Evolutionary conservation across 345 rosid species (phyloP).

Genomic region (Gossypium turneri): DNA sequence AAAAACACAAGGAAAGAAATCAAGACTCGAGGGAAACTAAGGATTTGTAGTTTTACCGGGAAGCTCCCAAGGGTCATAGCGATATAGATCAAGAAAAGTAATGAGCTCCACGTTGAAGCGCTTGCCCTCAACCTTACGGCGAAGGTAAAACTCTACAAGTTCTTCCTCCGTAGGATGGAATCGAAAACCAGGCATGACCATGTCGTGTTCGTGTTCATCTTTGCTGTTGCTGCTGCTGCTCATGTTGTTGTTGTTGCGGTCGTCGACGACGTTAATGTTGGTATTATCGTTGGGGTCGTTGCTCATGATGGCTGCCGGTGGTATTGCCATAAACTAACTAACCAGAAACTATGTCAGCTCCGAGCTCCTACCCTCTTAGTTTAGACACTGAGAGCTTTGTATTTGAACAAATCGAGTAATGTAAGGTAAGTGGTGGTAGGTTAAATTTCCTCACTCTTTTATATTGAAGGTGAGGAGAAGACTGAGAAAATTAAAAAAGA

Average conservation of each 20-base stretch:
- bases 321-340: slow-evolving; percentile 55
- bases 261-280: slow-evolving; percentile 18
- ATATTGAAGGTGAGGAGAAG: slow-evolving; percentile 11
- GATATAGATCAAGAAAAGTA: slow-evolving; percentile 97
- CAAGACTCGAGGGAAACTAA: neutral
- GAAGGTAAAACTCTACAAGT: slow-evolving; percentile 98
- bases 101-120: slow-evolving; percentile 97
- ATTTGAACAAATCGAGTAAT: slow-evolving; percentile 18
- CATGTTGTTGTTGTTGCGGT: slow-evolving; percentile 22
- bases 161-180: slow-evolving; percentile 99
- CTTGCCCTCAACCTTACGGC: slow-evolving; percentile 99
- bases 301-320: slow-evolving; percentile 56
- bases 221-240: slow-evolving; percentile 11
- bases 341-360: neutral
- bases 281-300: slow-evolving; percentile 25
- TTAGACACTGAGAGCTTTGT: slow-evolving; percentile 22
- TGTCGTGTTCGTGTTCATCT: slow-evolving; percentile 80
- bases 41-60: slow-evolving; percentile 49
- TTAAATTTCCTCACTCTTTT: neutral
- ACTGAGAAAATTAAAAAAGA: neutral
- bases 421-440: slow-evolving; percentile 11
- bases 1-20: no score
- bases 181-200: slow-evolving; percentile 98
- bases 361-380: neutral
- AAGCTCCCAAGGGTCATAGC: slow-evolving; percentile 99